Percentiles rank a stretch among this genome's conserved stretches.
Evolutionary conservation across 768 basidiomycete genomes (phyloP).

Genomic region (Phylloporus sp.): DNA sequence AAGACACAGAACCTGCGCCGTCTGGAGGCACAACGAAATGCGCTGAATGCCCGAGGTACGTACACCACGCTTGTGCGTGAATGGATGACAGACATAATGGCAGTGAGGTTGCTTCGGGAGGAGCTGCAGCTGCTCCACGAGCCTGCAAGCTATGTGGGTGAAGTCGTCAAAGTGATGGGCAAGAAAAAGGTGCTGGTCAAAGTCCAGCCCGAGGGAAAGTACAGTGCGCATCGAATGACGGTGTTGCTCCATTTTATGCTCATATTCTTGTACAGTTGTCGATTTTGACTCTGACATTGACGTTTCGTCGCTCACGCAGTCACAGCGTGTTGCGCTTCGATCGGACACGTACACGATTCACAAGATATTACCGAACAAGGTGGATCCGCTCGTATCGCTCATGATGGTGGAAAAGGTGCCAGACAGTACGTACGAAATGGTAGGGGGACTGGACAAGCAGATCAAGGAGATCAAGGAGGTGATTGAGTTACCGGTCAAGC

Average conservation of each 20-base stretch:
- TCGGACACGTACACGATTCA: slow-evolving; percentile 96
- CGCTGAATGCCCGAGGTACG: slow-evolving; percentile 89
- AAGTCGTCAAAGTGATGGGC: slow-evolving; percentile 98
- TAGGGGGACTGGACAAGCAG: slow-evolving; percentile 96
- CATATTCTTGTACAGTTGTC: slow-evolving; percentile 56
- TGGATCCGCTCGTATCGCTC: slow-evolving; percentile 95
- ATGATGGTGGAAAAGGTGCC: slow-evolving; percentile 99
- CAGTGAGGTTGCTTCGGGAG: slow-evolving; percentile 86
- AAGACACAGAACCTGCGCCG: slow-evolving; percentile 95
- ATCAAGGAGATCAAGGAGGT: slow-evolving; percentile 99
- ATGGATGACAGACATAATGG: background rate
- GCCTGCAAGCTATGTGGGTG: slow-evolving; percentile 96
- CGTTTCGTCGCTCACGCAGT: slow-evolving; percentile 71
- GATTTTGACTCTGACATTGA: slow-evolving; percentile 90
- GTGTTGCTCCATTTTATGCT: background rate
- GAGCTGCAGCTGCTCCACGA: slow-evolving; percentile 92
- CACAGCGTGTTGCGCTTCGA: slow-evolving; percentile 90
- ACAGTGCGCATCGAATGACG: slow-evolving; percentile 60
- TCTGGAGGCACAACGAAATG: slow-evolving; percentile 95
- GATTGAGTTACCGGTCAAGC: slow-evolving; percentile 95
- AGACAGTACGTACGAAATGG: slow-evolving; percentile 99
- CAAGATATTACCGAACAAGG: slow-evolving; percentile 95
- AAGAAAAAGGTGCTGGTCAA: slow-evolving; percentile 99
- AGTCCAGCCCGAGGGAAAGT: slow-evolving; percentile 98
- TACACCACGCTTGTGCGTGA: background rate